phyloP scores from a whole-genome alignment of 257 asterid species.

The Solanum tacnaense region DNA sequence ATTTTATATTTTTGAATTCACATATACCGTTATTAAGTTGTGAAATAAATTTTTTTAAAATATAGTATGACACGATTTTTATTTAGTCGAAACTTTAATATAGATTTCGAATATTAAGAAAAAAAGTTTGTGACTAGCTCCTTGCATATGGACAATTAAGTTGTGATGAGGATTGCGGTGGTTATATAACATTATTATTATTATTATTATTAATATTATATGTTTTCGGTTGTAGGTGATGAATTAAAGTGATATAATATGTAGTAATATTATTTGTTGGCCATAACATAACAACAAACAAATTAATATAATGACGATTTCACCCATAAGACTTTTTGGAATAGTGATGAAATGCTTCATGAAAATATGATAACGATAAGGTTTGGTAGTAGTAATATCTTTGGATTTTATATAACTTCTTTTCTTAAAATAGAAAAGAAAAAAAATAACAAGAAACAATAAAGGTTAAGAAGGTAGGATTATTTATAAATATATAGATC shows the following conservation, averaged over 20 bases:
- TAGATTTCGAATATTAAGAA: accelerated
- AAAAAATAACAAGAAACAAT: too few relatives aligned
- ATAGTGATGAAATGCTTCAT: neutral
- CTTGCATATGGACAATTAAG: neutral
- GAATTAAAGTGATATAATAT: neutral
- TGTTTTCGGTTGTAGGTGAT: neutral
- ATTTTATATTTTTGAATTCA: too few relatives aligned
- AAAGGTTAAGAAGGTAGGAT: neutral
- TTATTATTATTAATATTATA: neutral
- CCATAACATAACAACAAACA: neutral
- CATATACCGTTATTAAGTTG: too few relatives aligned
- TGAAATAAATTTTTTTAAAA: accelerated
- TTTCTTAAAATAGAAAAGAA: neutral
- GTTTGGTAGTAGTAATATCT: neutral
- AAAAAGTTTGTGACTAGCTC: neutral
- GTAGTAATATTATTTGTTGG: neutral
- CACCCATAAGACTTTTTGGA: neutral
- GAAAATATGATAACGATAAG: neutral
- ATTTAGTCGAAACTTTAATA: too few relatives aligned
- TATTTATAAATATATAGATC: neutral
- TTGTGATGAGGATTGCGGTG: neutral
- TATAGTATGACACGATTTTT: accelerated
- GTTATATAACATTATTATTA: neutral
- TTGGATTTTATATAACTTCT: neutral
- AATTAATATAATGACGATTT: neutral